These are phyloP conservation scores for Coriaria nepalensis DNA, from an alignment of 306 rosid species.

Conservation along the genomic window DNA sequence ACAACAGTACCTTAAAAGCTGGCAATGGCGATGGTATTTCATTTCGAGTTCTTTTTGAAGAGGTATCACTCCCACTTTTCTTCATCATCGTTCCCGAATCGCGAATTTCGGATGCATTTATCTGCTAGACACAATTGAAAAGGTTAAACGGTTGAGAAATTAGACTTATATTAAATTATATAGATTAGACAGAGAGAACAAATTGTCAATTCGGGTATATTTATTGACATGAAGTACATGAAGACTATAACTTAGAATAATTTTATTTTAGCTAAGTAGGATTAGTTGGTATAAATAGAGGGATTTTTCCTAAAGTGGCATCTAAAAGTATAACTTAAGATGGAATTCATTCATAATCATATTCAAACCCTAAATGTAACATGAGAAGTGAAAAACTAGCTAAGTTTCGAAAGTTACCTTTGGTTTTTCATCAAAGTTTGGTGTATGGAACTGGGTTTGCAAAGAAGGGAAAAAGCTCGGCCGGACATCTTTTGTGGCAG, in stretches of 20 bases:
- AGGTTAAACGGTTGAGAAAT: neutral
- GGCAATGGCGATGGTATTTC: constrained; percentile 86
- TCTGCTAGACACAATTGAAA: constrained; percentile 34
- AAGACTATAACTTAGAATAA: too few species aligned
- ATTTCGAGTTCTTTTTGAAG: constrained; percentile 77
- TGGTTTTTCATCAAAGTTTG: constrained; percentile 44
- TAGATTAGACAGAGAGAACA: too few species aligned
- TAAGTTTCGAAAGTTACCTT: constrained; percentile 35
- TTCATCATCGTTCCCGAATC: constrained; percentile 49
- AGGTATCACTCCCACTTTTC: constrained; percentile 65
- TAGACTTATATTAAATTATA: too few species aligned
- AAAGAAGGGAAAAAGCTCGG: constrained; percentile 47
- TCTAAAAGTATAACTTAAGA: too few species aligned
- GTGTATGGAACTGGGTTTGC: constrained; percentile 45
- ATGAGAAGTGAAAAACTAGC: too few species aligned
- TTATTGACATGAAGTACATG: too few species aligned
- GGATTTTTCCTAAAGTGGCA: too few species aligned
- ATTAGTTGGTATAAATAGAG: too few species aligned
- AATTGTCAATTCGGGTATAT: too few species aligned
- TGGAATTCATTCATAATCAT: too few species aligned
- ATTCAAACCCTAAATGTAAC: too few species aligned
- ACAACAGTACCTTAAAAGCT: constrained; percentile 83
- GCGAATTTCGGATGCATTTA: constrained; percentile 50
- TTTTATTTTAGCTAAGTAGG: too few species aligned
- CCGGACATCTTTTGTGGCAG: constrained; percentile 49